Percentiles rank a stretch among this genome's conserved stretches.
Evolutionary conservation across 140 eudicot species (phyloP).

Genomic region (Oenanthe javanica): DNA sequence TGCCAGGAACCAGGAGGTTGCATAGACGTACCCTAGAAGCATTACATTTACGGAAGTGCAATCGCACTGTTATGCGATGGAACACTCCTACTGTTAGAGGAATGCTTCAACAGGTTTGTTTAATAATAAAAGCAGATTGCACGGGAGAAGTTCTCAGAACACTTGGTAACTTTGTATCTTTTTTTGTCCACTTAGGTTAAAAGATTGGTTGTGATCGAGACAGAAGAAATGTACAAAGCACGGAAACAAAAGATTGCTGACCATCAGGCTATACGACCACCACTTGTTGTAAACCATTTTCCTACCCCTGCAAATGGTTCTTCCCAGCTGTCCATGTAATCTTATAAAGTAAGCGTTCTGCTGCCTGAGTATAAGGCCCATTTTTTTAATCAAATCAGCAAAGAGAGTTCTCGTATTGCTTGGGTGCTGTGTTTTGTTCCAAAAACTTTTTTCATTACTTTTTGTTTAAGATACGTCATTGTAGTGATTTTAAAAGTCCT

Average conservation of each 20-base stretch:
- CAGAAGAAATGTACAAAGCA: constrained; percentile 90
- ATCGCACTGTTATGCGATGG: constrained; percentile 80
- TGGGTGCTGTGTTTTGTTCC: neutral
- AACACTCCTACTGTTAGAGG: constrained; percentile 94
- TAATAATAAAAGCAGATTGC: neutral
- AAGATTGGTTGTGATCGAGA: constrained; percentile 82
- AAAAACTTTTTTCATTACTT: neutral
- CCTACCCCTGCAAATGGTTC: constrained; percentile 43
- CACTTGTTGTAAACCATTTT: constrained; percentile 60
- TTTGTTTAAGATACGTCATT: neutral
- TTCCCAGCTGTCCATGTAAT: constrained; percentile 28
- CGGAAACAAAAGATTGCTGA: constrained; percentile 63
- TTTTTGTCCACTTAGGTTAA: constrained; percentile 47
- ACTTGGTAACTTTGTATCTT: neutral
- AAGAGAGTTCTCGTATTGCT: neutral
- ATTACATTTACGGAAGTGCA: constrained; percentile 68
- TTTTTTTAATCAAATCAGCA: neutral
- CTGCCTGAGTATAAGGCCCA: neutral
- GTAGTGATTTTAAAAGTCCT: neutral
- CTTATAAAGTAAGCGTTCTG: constrained; percentile 14
- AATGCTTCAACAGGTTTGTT: constrained; percentile 87
- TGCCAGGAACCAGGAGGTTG: constrained; percentile 80
- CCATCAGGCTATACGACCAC: constrained; percentile 76
- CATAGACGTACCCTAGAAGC: constrained; percentile 86
- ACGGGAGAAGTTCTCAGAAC: constrained; percentile 1